phyloP scores from a whole-genome alignment of 768 basidiomycete species.

The Boletus insuetus region DNA sequence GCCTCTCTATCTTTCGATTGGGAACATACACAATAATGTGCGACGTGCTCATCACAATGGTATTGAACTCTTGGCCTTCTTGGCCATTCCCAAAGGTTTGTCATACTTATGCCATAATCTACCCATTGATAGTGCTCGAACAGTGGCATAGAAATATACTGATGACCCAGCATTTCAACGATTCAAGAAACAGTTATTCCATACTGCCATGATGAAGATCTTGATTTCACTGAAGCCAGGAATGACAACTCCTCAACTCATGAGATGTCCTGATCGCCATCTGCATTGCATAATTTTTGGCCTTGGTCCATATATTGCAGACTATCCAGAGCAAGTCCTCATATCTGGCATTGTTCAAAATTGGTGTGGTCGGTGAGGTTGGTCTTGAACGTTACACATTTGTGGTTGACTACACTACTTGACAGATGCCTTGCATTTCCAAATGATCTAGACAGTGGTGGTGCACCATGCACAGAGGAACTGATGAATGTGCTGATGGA shows the following conservation, averaged over 20 bases:
- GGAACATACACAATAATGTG: not conserved
- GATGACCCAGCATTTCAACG: conserved; percentile 22
- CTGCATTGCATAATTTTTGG: conserved; percentile 11
- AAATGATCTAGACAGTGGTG: too few relatives aligned
- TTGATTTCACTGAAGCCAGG: conserved; percentile 8
- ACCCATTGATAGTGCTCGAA: too few relatives aligned
- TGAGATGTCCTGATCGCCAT: conserved; percentile 30
- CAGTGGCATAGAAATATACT: not conserved
- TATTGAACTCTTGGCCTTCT: conserved; percentile 11
- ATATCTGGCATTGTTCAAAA: not conserved
- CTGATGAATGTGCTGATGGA: not conserved
- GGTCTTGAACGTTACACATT: too few relatives aligned
- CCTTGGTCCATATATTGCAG: not conserved
- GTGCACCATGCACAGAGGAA: not conserved
- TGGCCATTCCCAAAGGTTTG: conserved; percentile 33
- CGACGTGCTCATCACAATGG: not conserved
- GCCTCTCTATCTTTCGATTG: conserved; percentile 1
- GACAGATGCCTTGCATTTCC: too few relatives aligned
- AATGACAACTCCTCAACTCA: conserved; percentile 29
- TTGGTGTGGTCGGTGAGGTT: not conserved
- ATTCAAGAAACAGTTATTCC: conserved; percentile 25
- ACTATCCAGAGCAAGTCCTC: not conserved
- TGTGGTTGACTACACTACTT: not conserved
- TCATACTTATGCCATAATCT: not conserved
- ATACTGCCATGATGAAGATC: conserved; percentile 6